Evolutionary conservation across 345 rosid genomes (phyloP).

Genomic region (Acer negundo): DNA sequence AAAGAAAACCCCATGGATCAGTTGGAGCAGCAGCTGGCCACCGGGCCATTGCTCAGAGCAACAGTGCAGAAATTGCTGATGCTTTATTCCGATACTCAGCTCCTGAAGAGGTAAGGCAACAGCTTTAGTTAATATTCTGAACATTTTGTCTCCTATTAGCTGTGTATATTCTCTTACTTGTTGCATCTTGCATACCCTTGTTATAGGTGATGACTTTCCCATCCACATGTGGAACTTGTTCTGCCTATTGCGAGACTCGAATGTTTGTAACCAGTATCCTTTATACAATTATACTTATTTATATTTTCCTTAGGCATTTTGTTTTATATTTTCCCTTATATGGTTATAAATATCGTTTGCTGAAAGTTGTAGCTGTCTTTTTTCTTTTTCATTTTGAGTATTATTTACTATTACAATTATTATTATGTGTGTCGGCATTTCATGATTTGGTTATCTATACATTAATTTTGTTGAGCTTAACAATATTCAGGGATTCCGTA

Average conservation of each 20-base stretch:
- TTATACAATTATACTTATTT: background rate
- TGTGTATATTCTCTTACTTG: background rate
- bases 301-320: background rate
- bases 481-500: conserved; percentile 75
- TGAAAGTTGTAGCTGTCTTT: background rate
- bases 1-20: conserved; percentile 65
- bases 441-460: background rate
- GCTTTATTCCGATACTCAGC: conserved; percentile 76
- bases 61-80: conserved; percentile 74
- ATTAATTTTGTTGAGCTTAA: conserved; percentile 42
- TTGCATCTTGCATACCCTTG: background rate
- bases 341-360: background rate
- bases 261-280: conserved; percentile 72
- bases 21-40: conserved; percentile 87
- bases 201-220: conserved; percentile 67
- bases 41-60: conserved; percentile 87
- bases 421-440: background rate
- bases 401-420: background rate
- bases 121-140: conserved; percentile 5
- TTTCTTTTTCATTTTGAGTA: too few species aligned
- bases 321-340: background rate
- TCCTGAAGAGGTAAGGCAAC: conserved; percentile 76
- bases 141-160: background rate
- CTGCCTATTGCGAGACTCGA: conserved; percentile 53
- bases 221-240: conserved; percentile 56